Conservation (phyloP, 78 protist species). For the Dictyostelium brefeldianum region DNA sequence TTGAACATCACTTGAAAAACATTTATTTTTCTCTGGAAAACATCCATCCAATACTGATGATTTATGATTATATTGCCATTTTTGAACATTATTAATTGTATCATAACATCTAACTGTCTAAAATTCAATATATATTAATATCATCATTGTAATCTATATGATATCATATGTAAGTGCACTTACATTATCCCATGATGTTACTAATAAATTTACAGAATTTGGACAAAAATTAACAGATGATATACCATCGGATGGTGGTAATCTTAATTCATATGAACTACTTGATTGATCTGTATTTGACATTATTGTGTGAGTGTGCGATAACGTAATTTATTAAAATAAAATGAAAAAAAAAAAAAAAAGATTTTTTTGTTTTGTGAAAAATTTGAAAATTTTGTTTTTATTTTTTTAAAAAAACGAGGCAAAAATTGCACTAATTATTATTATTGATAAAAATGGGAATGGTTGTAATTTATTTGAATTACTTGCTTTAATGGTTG, state of each 20-base stretch:
- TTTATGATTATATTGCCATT: conserved; percentile 57
- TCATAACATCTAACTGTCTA: conserved; percentile 76
- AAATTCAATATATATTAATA: not conserved
- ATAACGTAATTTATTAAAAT: too few relatives aligned
- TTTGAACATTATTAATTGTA: conserved; percentile 13
- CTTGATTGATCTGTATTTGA: not conserved
- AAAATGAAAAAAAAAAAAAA: too few relatives aligned
- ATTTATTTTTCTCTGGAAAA: conserved; percentile 29
- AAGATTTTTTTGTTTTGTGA: too few relatives aligned
- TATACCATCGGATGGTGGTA: conserved; percentile 82
- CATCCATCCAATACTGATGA: conserved; percentile 64
- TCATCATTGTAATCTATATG: not conserved
- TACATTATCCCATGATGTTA: conserved; percentile 84
- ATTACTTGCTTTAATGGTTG: not conserved
- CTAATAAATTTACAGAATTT: conserved; percentile 38
- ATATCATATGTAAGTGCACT: not conserved
- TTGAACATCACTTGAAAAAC: conserved; percentile 19
- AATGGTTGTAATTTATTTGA: not conserved
- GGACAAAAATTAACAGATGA: conserved; percentile 59
- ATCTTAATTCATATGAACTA: conserved; percentile 36
- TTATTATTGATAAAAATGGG: too few relatives aligned
- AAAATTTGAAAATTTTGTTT: too few relatives aligned
- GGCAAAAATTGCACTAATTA: too few relatives aligned
- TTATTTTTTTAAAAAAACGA: too few relatives aligned
- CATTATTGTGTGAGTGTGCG: not conserved